Base-by-base conservation (phyloP, 2,329 filamentous ascomycete species). In the Colletotrichum tabaci region DNA sequence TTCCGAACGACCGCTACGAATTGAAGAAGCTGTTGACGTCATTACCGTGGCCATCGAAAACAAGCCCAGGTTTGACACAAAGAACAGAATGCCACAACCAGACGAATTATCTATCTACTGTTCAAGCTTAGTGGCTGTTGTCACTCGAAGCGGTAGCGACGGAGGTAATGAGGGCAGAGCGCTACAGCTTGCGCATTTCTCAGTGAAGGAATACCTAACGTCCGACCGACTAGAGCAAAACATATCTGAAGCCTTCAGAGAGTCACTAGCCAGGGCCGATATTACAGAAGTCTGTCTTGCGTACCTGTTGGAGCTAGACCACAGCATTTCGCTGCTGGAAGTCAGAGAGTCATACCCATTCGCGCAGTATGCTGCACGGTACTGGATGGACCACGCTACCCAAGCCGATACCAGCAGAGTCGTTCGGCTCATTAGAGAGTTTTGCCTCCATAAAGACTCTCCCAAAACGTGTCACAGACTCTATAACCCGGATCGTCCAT, bases 111-210 rank as follows among this genome's bases (percentile, higher is more conserved):
- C 75, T 26, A 40, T 16, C 8, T 75, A 76, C 42, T 77, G 74
- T 47, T 75, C 75, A 0, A 60, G 75, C 47, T 42, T 65, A 16
- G 52, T 57, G 9, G 18, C 58, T 77, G 26, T 58, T 76, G 13
- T 53, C 46, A 13, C 52, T 76, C 47, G 49, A 66, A 46, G 2
- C 73, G 4, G 50, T 38, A 18, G 66, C 1, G 4, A 8, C 6
- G 18, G 16, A 23, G 23, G 12, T 5, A 46, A 10, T 8, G 23
- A 5, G 21, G 49, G 18, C 16, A 16, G 47, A 13, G 50, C 47
- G 35, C 70, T 79, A 1, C 76, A 76, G n/a, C 73, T 79, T n/a
- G 67, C 77, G 6, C 75, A 79, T 18, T 75, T 77, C 40, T 77
- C 77, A 0, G 76, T 78, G 0, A 77, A 77, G 49, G 75, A 78